Evolutionary conservation across 495 filamentous ascomycete genomes (phyloP).

Genomic region (Aspergillus haitiensis): DNA sequence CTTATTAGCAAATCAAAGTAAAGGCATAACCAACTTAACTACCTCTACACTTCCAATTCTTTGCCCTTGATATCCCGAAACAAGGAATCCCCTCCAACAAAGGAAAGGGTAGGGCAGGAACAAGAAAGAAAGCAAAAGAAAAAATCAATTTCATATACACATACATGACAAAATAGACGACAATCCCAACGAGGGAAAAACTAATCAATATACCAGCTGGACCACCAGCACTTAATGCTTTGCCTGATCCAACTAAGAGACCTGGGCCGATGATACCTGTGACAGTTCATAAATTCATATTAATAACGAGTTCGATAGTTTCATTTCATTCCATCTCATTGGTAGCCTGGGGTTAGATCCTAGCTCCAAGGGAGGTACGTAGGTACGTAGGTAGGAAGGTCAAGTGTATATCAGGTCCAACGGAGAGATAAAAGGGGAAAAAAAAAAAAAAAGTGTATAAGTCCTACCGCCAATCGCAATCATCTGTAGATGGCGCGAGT

Average conservation of each 20-base stretch:
- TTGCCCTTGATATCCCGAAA: too few species aligned
- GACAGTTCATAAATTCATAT: background rate
- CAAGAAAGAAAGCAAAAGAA: too few species aligned
- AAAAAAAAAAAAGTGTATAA: conserved; percentile 36
- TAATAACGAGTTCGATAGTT: too few species aligned
- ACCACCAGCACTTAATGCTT: conserved; percentile 59
- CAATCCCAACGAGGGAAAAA: conserved; percentile 59
- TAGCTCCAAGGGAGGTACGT: too few species aligned
- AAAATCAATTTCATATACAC: too few species aligned
- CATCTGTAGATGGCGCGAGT: conserved; percentile 67
- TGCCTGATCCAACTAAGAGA: conserved; percentile 56
- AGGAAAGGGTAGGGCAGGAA: background rate
- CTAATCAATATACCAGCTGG: conserved; percentile 64
- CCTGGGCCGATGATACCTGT: conserved; percentile 51
- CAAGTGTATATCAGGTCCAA: too few species aligned
- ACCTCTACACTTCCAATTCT: too few species aligned
- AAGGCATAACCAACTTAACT: background rate
- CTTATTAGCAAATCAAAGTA: background rate
- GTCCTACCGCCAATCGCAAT: conserved; percentile 60
- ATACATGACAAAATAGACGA: conserved; percentile 64
- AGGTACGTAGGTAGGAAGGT: too few species aligned
- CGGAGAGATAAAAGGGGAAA: too few species aligned
- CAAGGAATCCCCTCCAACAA: too few species aligned
- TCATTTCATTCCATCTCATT: too few species aligned
- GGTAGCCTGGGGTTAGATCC: too few species aligned